Evolutionary conservation across 75 land plant species (phyloP), one percentile per base, ranked within the genome.

Genomic region (Selaginella tamariscina): DNA sequence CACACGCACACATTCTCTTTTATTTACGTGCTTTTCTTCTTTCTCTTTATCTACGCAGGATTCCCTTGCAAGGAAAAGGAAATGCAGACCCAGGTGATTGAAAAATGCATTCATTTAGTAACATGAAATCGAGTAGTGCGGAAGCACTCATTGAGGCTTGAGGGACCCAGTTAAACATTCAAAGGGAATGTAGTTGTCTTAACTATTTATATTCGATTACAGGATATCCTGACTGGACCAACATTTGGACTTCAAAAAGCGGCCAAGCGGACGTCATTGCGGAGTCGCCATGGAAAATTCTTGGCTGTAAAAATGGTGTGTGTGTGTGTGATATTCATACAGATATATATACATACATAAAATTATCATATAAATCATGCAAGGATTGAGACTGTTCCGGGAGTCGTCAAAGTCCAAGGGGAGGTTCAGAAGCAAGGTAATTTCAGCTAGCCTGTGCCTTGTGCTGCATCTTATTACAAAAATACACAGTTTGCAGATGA

Each of bases 291-390:
- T 92, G 97, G 97, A 74, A 77, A 68, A 86, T 92, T 54, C 80
- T 92, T 81, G 97, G 97, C 32, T 88, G 93, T 68, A 73, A 76
- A 64, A 91, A 91, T 78, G 97, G 97, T 88, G 75, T 26, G 56
- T 28, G 29, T 56, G 26, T 56, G 13, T 0, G 44, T 54, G 24
- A n/a, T 21, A 22, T 56, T 15, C 20, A 24, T 27, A 18, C 33
- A 0, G 2, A 13, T 20, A 13, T 11, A 29, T 29, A 31, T 32
- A 39, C 59, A 39, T 1, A 13, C 2, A 18, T 32, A 18, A 13
- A 1, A 1, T 67, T 8, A 5, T 13, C 2, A 39, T 66, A 20
- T 1, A 31, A 28, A 20, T 29, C 2, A 67, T 68, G 59, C 56
- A 75, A 91, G 97, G 97, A 0, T 74, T 91, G 64, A 79, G 97